phyloP scores from a whole-genome alignment of 2,329 filamentous ascomycete genomes.

The Aspergillus sp. region DNA sequence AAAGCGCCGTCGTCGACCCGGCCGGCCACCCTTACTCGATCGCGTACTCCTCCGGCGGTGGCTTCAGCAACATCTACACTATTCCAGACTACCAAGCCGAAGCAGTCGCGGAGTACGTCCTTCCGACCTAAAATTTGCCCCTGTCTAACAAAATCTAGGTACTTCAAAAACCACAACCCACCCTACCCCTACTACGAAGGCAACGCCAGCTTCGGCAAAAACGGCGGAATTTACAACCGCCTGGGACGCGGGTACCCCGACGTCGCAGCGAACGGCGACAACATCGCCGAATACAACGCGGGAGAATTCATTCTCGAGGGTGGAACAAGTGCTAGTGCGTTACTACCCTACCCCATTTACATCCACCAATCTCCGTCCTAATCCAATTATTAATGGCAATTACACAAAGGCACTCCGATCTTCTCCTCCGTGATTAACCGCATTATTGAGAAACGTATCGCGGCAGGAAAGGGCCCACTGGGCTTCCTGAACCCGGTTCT shows the following conservation, averaged over 20 bases:
- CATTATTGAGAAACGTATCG: constrained; percentile 11
- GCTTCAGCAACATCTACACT: constrained; percentile 14
- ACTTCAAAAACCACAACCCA: constrained; percentile 13
- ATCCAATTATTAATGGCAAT: background rate
- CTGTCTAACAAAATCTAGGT: background rate
- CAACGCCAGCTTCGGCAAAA: constrained; percentile 6
- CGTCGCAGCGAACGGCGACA: constrained; percentile 11
- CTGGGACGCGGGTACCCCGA: constrained; percentile 11
- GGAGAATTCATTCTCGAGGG: background rate
- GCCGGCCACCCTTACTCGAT: background rate
- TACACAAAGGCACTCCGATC: constrained; percentile 6
- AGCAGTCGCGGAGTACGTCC: constrained; percentile 5
- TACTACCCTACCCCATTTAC: no score
- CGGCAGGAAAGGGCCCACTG: constrained; percentile 7
- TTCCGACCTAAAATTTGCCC: no score
- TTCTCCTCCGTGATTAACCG: constrained; percentile 13
- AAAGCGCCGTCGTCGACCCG: constrained; percentile 11
- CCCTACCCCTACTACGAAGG: constrained; percentile 12
- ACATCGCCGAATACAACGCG: constrained; percentile 3
- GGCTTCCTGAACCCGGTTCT: constrained; percentile 11
- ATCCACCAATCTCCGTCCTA: background rate
- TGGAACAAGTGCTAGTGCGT: constrained; percentile 10
- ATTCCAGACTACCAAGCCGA: constrained; percentile 10
- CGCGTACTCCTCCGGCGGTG: constrained; percentile 8
- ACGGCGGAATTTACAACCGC: constrained; percentile 9